Percentiles rank a stretch among this genome's conserved stretches.
Conservation (phyloP, 148 eudicot genomes). For the Nyssa sinensis region DNA sequence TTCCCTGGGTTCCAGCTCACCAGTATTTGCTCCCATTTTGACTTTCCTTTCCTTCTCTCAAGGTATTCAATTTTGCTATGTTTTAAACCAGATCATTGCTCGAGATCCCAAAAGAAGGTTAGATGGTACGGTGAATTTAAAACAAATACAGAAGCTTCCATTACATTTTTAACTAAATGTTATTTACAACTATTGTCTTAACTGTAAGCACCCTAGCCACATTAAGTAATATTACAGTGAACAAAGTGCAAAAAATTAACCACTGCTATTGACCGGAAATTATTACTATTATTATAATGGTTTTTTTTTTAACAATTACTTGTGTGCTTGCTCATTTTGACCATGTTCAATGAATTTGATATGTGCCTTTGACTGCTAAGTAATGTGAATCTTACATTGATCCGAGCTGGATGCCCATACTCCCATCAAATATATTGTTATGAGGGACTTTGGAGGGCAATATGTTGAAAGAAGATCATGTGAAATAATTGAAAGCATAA, state of each 20-base stretch:
- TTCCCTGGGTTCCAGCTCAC: neutral
- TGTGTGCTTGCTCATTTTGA: no score
- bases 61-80: constrained; percentile 1
- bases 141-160: neutral
- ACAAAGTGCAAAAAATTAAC: neutral
- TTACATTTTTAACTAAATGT: neutral
- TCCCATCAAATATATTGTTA: no score
- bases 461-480: no score
- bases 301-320: no score
- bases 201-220: constrained; percentile 1
- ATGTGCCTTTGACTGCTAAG: no score
- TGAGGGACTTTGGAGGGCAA: no score
- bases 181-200: neutral
- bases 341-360: no score
- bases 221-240: neutral
- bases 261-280: neutral
- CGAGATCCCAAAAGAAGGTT: constrained; percentile 1
- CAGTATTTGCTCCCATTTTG: neutral
- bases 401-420: no score
- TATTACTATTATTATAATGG: no score
- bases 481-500: neutral
- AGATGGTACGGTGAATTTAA: neutral
- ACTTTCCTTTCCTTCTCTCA: neutral
- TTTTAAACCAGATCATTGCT: neutral
- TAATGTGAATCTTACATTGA: no score